Base-by-base conservation (phyloP, 164 flowering plant species). In the Malania oleifera region DNA sequence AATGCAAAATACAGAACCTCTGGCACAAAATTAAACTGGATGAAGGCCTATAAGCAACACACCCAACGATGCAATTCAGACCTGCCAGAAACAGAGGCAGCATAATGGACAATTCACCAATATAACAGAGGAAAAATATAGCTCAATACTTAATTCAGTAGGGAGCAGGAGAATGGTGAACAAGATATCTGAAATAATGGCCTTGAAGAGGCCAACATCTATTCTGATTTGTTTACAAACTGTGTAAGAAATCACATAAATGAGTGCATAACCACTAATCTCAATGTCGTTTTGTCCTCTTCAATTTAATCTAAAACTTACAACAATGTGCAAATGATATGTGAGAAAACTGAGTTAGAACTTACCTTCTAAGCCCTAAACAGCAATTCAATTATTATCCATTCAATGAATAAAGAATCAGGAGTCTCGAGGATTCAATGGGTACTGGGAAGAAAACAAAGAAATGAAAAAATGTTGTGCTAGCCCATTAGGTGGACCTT, bases 401-500 rank as follows among this genome's bases (percentile, higher is more conserved):
- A 53, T 27, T 44, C 22, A 2, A 11, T 52, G 44, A 37, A 34
- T 15, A 60, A 53, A 43, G 27, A 57, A 62, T 52, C 11, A n/a
- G 7, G 58, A 17, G 52, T 41, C 51, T 49, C 10, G 28, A 20
- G 54, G 29, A 28, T 15, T 29, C 60, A 40, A 64, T n/a, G n/a
- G n/a, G n/a, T n/a, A n/a, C n/a, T n/a, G n/a, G n/a, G n/a, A n/a
- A n/a, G n/a, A n/a, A n/a, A n/a, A n/a, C 54, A 60, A 3, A 5
- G 11, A 64, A 13, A 50, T 8, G 23, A 17, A 20, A 38, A 4
- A 47, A 19, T 43, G 45, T 15, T 53, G 34, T 14, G 27, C 22
- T 48, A n/a, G 35, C 45, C 46, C 12, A 57, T 48, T 55, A 52
- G 54, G 51, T 28, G 18, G 39, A 39, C 44, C 22, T 59, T 35